These are phyloP conservation scores for Kodamaea hsintzibuensis DNA, from an alignment of 805 yeast genomes.

Conservation along the genomic window DNA sequence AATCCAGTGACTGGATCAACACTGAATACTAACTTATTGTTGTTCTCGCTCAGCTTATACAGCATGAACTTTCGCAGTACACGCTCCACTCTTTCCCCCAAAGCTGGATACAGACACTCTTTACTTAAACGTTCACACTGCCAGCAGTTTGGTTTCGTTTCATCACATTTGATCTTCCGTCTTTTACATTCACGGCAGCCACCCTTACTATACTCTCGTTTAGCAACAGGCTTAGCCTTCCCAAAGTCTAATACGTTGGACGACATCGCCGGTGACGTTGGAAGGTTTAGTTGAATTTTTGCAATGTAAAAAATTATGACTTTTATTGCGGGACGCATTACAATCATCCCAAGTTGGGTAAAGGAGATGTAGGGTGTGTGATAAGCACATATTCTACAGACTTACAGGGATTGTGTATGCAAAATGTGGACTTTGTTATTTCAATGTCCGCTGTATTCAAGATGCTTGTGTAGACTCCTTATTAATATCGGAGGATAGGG, in stretches of 20 bases:
- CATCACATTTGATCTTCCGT: conserved; percentile 44
- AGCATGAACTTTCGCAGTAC: conserved; percentile 20
- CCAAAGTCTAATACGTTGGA: conserved; percentile 16
- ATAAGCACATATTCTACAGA: no score
- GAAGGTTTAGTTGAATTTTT: neutral
- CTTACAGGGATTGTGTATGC: no score
- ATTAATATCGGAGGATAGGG: no score
- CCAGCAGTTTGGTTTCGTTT: conserved; percentile 35
- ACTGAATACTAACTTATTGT: neutral
- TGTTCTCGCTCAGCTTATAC: neutral
- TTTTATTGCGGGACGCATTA: neutral
- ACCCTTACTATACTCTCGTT: conserved; percentile 32
- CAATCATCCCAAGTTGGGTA: neutral
- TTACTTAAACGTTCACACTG: conserved; percentile 35
- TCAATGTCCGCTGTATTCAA: no score
- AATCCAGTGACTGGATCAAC: neutral
- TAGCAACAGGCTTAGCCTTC: conserved; percentile 7
- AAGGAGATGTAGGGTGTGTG: neutral
- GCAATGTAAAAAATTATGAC: neutral
- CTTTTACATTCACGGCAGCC: conserved; percentile 47
- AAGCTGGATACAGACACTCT: conserved; percentile 36
- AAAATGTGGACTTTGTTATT: no score
- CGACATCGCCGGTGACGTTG: conserved; percentile 10
- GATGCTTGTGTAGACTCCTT: no score
- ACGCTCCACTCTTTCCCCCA: conserved; percentile 38